Evolutionary conservation across 305 asterid species (phyloP), one percentile per base, ranked within the genome.

Genomic region (Nicotiana rustica): DNA sequence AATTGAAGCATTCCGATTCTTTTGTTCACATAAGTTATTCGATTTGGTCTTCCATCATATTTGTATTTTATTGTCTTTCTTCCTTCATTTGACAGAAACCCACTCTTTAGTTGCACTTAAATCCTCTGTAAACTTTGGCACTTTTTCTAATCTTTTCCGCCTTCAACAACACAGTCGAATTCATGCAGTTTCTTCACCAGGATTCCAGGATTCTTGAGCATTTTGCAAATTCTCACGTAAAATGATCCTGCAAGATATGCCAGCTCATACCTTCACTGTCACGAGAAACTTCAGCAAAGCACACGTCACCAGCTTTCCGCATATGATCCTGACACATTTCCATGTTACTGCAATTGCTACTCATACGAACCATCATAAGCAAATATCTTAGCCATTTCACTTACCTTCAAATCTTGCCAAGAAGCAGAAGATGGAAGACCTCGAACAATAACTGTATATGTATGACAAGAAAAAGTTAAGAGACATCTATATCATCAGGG

Each of bases 371-470:
- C 10, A 64, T 29, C 12, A 81, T 1, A 13, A 66, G 1, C 14
- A 66, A 70, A 38, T 59, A 10, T 73, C 33, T 62, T 55, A 56
- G 10, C 41, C n/a, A 66, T 41, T 61, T 65, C 60, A 77, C 89
- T 84, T 85, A 95, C 99, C 99, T 97, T 97, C 91, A 97, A 85
- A 91, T 97, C 98, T 87, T 97, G 99, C 99, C 99, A 97, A 65
- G 99, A 97, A 70, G 99, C 99, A 84, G 99, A 97, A 79, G 98
- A 95, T 75, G 99, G 99, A 86, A 97, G 99, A 64, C 97, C 95
- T 59, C 97, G 98, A 5, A 97, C 94, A 84, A 97, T 83, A 86
- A 93, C 99, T 97, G 87, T 29, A 84, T 49, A 79, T 10, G 70
- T 35, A 80, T 76, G 71, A 49, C 82, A 21, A 76, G 18, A 18